A percentile compares a stretch with the other conserved stretches of the same genome.
These are phyloP conservation scores for Coprinopsis marcescibilis DNA, from an alignment of 768 basidiomycete genomes.

Conservation along the genomic window DNA sequence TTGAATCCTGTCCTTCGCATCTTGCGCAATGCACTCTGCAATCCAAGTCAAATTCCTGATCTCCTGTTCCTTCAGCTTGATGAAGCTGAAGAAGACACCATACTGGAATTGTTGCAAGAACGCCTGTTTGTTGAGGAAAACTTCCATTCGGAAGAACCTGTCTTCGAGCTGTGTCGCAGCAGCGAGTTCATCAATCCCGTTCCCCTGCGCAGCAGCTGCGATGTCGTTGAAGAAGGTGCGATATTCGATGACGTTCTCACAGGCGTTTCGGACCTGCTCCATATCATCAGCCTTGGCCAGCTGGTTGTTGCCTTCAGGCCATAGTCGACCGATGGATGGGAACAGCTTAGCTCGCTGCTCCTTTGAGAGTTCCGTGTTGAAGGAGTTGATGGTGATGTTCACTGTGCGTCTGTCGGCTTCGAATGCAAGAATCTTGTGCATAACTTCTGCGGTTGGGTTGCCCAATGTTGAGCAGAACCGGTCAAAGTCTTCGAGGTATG, in stretches of 20 bases:
- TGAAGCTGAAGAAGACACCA: slow-evolving; percentile 87
- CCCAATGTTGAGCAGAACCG: slow-evolving; percentile 74
- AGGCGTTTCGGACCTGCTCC: slow-evolving; percentile 83
- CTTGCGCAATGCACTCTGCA: slow-evolving; percentile 97
- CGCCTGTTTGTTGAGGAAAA: slow-evolving; percentile 87
- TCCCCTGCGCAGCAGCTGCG: slow-evolving; percentile 27
- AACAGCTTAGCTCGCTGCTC: slow-evolving; percentile 93
- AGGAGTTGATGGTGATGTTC: slow-evolving; percentile 99
- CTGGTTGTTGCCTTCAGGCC: slow-evolving; percentile 92
- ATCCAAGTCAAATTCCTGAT: slow-evolving; percentile 89
- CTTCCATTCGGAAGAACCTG: slow-evolving; percentile 91
- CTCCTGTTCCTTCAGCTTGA: slow-evolving; percentile 90
- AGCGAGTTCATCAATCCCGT: slow-evolving; percentile 37
- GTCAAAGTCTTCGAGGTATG: slow-evolving; percentile 97
- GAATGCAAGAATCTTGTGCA: slow-evolving; percentile 88
- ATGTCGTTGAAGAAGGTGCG: slow-evolving; percentile 79
- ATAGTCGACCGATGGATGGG: slow-evolving; percentile 89
- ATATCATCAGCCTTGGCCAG: slow-evolving; percentile 93
- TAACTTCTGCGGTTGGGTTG: slow-evolving; percentile 83
- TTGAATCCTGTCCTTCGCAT: slow-evolving; percentile 91
- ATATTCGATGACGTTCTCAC: slow-evolving; percentile 88
- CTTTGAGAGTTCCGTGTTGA: slow-evolving; percentile 91
- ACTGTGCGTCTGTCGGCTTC: slow-evolving; percentile 96
- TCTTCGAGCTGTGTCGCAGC: slow-evolving; percentile 78
- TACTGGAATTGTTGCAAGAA: slow-evolving; percentile 97